Percentiles rank a stretch among this genome's conserved stretches.
Evolutionary conservation across 768 basidiomycete species (phyloP).

Genomic region (Naganishia friedmannii): DNA sequence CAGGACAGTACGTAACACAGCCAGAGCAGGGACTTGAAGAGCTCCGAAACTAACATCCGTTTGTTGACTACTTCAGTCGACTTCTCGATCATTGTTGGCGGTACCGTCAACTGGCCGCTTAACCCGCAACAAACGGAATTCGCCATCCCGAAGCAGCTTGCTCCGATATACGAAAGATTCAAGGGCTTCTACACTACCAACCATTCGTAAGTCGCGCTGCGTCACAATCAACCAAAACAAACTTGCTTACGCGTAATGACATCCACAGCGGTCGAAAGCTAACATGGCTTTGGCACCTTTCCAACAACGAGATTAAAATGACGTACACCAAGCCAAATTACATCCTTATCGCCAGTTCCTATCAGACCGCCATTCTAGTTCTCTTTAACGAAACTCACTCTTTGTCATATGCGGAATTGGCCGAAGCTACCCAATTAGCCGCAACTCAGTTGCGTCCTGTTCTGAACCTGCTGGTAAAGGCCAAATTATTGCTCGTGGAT

Average conservation of each 20-base stretch:
- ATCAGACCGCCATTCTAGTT: constrained; percentile 88
- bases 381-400: constrained; percentile 92
- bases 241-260: background rate
- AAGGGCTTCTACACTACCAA: constrained; percentile 88
- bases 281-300: constrained; percentile 98
- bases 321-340: constrained; percentile 92
- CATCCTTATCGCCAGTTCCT: constrained; percentile 90
- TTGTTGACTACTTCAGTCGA: constrained; percentile 58
- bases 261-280: constrained; percentile 71
- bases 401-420: constrained; percentile 73
- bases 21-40: background rate
- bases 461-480: constrained; percentile 69
- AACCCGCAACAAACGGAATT: constrained; percentile 74
- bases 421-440: constrained; percentile 68
- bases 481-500: constrained; percentile 82
- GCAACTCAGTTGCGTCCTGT: constrained; percentile 59
- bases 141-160: constrained; percentile 80
- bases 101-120: constrained; percentile 94
- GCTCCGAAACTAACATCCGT: background rate
- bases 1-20: background rate
- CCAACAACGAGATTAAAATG: constrained; percentile 90
- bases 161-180: constrained; percentile 85
- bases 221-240: background rate
- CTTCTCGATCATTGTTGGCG: constrained; percentile 88
- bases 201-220: constrained; percentile 59